These are phyloP conservation scores for Ustilago vetiveriae DNA, from an alignment of 1,284 basidiomycete species.

Conservation along the genomic window DNA sequence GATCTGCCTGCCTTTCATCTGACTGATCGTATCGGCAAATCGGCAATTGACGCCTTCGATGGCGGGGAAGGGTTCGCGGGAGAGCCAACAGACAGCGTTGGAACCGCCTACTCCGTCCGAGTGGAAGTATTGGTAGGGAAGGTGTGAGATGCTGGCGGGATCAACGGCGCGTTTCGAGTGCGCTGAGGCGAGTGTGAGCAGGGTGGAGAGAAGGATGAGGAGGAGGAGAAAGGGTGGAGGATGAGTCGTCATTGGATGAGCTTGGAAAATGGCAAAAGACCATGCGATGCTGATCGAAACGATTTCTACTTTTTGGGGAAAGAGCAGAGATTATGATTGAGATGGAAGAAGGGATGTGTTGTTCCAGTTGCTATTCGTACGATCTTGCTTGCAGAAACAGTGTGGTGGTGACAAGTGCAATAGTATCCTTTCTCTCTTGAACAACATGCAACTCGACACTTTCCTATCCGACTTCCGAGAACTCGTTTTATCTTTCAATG, in stretches of 20 bases:
- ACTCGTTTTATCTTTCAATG: too few species aligned
- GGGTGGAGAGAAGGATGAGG: not conserved
- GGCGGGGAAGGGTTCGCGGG: conserved; percentile 13
- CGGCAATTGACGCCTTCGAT: conserved; percentile 25
- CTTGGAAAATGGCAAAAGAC: not conserved
- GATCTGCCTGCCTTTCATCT: conserved; percentile 38
- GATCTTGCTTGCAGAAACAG: too few species aligned
- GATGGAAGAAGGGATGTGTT: too few species aligned
- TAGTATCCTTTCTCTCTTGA: too few species aligned
- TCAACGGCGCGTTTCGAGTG: conserved; percentile 3
- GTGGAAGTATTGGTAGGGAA: conserved; percentile 44
- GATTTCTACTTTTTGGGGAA: too few species aligned
- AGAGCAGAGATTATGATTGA: too few species aligned
- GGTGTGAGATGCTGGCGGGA: conserved; percentile 1
- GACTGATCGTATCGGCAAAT: conserved; percentile 27
- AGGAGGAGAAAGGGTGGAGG: not conserved
- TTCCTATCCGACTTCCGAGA: too few species aligned
- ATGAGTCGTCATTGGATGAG: too few species aligned
- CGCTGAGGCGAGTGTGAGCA: not conserved
- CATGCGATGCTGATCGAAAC: too few species aligned
- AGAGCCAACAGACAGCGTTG: conserved; percentile 41
- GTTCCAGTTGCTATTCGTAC: too few species aligned
- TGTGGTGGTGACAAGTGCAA: too few species aligned
- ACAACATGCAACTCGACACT: too few species aligned
- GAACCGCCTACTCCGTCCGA: conserved; percentile 17